Evolutionary conservation across 805 yeast genomes (phyloP), one percentile per base, ranked within the genome.

Genomic region (Ogataea saltuana): DNA sequence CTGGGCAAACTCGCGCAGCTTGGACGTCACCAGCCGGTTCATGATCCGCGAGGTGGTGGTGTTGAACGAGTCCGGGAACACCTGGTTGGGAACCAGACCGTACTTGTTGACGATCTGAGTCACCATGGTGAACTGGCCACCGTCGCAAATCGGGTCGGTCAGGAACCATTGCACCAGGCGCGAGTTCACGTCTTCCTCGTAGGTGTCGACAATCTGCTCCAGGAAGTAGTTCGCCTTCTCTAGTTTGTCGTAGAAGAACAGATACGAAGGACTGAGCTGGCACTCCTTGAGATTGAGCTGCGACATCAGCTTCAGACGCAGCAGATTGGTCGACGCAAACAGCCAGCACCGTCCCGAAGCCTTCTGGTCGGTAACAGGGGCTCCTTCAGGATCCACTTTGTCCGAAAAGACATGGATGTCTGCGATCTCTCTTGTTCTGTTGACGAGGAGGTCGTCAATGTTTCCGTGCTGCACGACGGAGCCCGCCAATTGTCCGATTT

Each of bases 61-160:
- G 31, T 79, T 76, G 49, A 50, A 61, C 42, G 79, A 71, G 61
- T 88, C 96, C 9, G 91, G 90, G 66, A 75, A 88, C 13, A 78
- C 62, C 50, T 75, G 78, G 57, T 82, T 72, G 28, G 96, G 96
- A 41, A 88, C 85, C 41, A 85, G 59, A 21, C 96, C 96, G 55
- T 88, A 88, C 64, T 88, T 88, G 49, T 80, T 79, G 39, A 87
- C 76, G 44, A 88, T 61, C 64, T 87, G 85, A 37, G 82, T 71
- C 60, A 86, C 78, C 93, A 88, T 84, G 51, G 85, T 82, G 74
- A 85, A 87, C 65, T 88, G 96, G 41, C 96, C 96, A 54, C 96
- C 96, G 59, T 88, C 96, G 45, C 75, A 62, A 33, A 81, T 79
- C 18, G 96, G 95, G 42, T 78, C 82, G 4, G 68, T 54, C 42